Conservation (phyloP, 176 grass and related monocot genomes). For the Triticum urartu region DNA sequence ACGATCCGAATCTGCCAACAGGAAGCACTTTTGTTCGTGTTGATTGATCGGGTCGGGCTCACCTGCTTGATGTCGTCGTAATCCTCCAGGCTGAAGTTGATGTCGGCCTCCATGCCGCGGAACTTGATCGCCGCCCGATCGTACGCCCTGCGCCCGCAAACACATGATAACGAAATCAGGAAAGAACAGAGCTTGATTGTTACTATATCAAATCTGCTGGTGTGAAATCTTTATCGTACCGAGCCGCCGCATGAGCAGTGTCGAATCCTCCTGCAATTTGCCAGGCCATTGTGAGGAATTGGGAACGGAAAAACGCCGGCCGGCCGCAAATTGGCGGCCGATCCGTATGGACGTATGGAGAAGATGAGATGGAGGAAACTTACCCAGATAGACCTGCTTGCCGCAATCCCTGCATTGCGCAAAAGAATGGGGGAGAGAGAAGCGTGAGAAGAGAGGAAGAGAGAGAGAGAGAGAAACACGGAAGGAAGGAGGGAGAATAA, state of each 20-base stretch:
- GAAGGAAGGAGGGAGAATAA: constrained; percentile 27
- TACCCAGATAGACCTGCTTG: constrained; percentile 99
- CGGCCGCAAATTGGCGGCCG: constrained; percentile 30
- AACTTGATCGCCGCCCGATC: constrained; percentile 98
- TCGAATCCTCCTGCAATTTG: constrained; percentile 85
- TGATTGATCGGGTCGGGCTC: background rate
- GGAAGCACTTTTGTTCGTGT: background rate
- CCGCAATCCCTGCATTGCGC: constrained; percentile 96
- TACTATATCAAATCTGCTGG: background rate
- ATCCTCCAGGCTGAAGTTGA: constrained; percentile 91
- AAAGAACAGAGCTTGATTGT: background rate
- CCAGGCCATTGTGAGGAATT: constrained; percentile 11
- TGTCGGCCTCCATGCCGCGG: constrained; percentile 87
- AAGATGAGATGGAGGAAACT: constrained; percentile 41
- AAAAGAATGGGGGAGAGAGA: constrained; percentile 26
- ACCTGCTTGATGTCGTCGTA: constrained; percentile 98
- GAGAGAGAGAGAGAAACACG: background rate
- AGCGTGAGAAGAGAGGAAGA: background rate
- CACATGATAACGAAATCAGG: background rate
- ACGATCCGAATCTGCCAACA: background rate
- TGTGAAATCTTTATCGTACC: constrained; percentile 33
- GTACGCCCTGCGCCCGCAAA: constrained; percentile 56
- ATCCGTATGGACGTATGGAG: constrained; percentile 27
- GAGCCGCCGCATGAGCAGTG: constrained; percentile 93
- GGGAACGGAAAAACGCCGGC: constrained; percentile 17